Evolutionary conservation across 2,329 filamentous ascomycete genomes (phyloP).

Genomic region (Curvularia eragrostidis): DNA sequence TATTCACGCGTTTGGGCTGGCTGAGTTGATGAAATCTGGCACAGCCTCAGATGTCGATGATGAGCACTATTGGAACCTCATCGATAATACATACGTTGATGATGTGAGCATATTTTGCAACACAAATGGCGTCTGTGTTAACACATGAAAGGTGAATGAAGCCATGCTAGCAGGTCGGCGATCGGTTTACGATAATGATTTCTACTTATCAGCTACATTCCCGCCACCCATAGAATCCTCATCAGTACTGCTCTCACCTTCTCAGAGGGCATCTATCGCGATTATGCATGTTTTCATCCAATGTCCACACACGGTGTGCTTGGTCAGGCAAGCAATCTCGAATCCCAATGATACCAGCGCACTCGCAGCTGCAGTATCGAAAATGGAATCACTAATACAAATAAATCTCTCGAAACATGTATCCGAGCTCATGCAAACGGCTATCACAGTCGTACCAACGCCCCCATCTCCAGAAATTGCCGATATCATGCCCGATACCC

Average conservation of each 20-base stretch:
- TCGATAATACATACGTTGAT: slow-evolving; percentile 46
- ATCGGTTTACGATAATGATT: slow-evolving; percentile 40
- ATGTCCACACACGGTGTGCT: slow-evolving; percentile 33
- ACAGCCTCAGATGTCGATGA: slow-evolving; percentile 29
- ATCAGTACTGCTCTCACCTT: slow-evolving; percentile 13
- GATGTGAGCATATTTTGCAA: slow-evolving; percentile 30
- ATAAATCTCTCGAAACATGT: slow-evolving; percentile 26
- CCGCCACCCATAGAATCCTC: slow-evolving; percentile 20
- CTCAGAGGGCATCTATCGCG: slow-evolving; percentile 31
- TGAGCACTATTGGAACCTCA: slow-evolving; percentile 39
- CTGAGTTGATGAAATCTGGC: slow-evolving; percentile 37
- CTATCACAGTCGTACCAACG: slow-evolving; percentile 15
- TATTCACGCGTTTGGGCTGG: slow-evolving; percentile 38
- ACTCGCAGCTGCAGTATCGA: slow-evolving; percentile 31
- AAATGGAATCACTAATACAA: slow-evolving; percentile 33
- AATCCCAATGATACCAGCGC: slow-evolving; percentile 27
- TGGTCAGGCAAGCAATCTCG: slow-evolving; percentile 28
- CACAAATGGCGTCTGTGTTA: background rate
- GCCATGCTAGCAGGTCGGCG: slow-evolving; percentile 35
- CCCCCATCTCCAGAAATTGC: slow-evolving; percentile 25
- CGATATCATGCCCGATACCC: slow-evolving; percentile 29
- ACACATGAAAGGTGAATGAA: slow-evolving; percentile 36
- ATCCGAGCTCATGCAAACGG: slow-evolving; percentile 23
- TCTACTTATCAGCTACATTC: slow-evolving; percentile 36
- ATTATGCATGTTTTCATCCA: slow-evolving; percentile 44